Percentiles rank a stretch among this genome's conserved stretches.
These are phyloP conservation scores for Paragyromitra xinjiangensis DNA, from an alignment of 495 filamentous ascomycete species.

Conservation along the genomic window DNA sequence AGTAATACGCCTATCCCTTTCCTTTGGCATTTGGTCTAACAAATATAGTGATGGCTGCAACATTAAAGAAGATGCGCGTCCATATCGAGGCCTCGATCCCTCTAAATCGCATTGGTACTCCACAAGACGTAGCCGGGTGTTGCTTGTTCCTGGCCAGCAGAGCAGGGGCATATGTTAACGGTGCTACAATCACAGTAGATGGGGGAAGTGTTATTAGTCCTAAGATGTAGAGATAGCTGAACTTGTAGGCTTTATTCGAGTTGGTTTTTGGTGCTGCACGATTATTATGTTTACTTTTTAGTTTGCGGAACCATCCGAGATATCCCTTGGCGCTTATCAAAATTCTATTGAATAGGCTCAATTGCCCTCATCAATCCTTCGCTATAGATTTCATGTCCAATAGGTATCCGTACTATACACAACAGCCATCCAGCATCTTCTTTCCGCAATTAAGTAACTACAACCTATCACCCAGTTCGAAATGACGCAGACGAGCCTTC, in stretches of 20 bases:
- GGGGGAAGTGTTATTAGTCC: constrained; percentile 68
- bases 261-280: neutral
- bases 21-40: neutral
- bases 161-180: constrained; percentile 78
- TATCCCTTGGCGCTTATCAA: neutral
- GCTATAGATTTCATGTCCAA: neutral
- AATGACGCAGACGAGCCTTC: constrained; percentile 1
- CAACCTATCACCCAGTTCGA: neutral
- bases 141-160: constrained; percentile 76
- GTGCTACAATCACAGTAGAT: constrained; percentile 77
- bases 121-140: constrained; percentile 77
- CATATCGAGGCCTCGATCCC: constrained; percentile 71
- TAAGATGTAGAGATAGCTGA: constrained; percentile 63
- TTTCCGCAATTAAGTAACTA: neutral
- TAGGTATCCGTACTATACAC: neutral
- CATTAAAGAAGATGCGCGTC: constrained; percentile 69
- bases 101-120: constrained; percentile 74
- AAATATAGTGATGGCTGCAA: constrained; percentile 72
- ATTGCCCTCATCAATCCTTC: neutral
- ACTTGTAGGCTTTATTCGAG: neutral
- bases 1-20: constrained; percentile 56
- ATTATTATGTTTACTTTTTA: neutral
- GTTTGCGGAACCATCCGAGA: neutral
- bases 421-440: neutral
- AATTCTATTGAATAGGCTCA: neutral